Base-by-base conservation (phyloP, 140 eudicot species). In the Ambrosia hybrid region DNA sequence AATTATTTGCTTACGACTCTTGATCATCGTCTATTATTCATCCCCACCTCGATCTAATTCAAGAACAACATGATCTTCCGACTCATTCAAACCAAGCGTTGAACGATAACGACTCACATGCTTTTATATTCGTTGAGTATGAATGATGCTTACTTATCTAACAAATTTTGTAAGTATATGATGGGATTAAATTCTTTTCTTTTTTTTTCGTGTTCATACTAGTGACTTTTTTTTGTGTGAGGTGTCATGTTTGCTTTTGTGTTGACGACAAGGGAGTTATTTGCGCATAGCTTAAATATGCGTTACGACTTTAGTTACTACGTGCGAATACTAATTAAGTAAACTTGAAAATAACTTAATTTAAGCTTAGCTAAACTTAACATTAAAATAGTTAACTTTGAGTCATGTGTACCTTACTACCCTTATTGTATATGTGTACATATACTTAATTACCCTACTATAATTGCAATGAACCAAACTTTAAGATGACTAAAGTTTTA, bases 1-100 rank as follows among this genome's bases (percentile, higher is more conserved):
- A 45, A 37, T 37, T 5, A 61, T 62, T 73, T 73, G 64, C 70
- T 26, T 51, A 73, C 78, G 78, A 34, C 71, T 62, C 78, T 73
- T 49, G 41, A 48, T 73, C 71, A 38, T 33, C 65, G 55, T 51
- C 49, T 49, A 48, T 51, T 33, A 72, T 3, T 71, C 68, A 67
- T 57, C 66, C 30, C 30, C 30, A 21, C 30, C 30, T 21, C 30
- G 30, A 21, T 21, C 30, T 21, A 21, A 21, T 21, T 21, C 30
- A 21, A 21, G 59, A 73, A 26, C 41, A 49, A 63, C 78, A 63
- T 48, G 53, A 48, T 73, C 34, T 73, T 63, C 37, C 77, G 46
- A 33, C 58, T 13, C 75, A 9, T 16, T 59, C 41, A 59, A 21
- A 59, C 53, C n/a, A 48, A 3, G 53, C 9, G 10, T 11, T 48